phyloP scores from a whole-genome alignment of 768 basidiomycete species.

The Pleurotus djamor region DNA sequence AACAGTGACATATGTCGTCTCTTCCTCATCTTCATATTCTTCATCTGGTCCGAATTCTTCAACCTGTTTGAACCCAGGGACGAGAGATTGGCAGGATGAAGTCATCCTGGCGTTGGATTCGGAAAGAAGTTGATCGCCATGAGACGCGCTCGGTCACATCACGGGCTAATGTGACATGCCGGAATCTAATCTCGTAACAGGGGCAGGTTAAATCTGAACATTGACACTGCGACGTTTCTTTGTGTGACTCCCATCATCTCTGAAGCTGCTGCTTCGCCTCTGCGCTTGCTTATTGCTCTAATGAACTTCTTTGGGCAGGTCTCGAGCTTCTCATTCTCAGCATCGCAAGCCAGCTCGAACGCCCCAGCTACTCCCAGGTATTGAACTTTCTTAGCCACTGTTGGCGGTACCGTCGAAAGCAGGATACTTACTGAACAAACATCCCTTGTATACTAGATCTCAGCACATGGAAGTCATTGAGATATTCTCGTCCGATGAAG shows the following conservation, averaged over 20 bases:
- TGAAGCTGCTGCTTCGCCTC: background rate
- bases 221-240: background rate
- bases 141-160: constrained; percentile 18
- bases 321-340: background rate
- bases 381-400: too few relatives aligned
- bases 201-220: constrained; percentile 1
- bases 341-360: too few relatives aligned
- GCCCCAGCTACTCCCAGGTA: too few relatives aligned
- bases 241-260: background rate
- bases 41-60: constrained; percentile 66
- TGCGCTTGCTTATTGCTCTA: background rate
- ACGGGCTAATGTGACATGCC: constrained; percentile 6
- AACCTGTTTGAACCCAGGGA: constrained; percentile 66
- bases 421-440: background rate
- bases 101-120: background rate
- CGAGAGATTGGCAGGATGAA: constrained; percentile 19
- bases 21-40: constrained; percentile 60
- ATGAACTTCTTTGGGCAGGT: background rate
- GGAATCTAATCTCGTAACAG: background rate
- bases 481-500: constrained; percentile 2
- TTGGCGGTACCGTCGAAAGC: too few relatives aligned
- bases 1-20: constrained; percentile 67
- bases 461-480: background rate
- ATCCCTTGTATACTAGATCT: background rate
- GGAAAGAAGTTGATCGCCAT: background rate